Conservation (phyloP, 2,329 filamentous ascomycete species). For the Diatrype stigma region DNA sequence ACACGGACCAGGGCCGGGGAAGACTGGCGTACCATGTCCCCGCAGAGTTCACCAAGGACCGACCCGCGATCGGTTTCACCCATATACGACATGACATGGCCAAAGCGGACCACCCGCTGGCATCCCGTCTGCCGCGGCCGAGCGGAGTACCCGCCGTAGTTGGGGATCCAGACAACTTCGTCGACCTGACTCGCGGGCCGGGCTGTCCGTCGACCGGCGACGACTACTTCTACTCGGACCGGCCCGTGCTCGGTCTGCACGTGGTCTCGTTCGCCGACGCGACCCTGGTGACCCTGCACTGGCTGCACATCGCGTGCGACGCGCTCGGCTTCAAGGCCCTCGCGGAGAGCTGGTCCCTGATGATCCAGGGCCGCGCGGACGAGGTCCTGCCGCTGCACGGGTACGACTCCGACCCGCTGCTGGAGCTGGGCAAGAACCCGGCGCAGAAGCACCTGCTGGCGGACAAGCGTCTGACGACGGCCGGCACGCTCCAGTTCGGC, state of each 20-base stretch:
- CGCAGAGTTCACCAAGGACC: constrained; percentile 25
- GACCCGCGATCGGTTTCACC: constrained; percentile 32
- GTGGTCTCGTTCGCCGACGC: constrained; percentile 38
- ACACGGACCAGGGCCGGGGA: constrained; percentile 12
- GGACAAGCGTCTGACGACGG: constrained; percentile 12
- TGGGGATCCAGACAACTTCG: constrained; percentile 20
- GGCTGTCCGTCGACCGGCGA: constrained; percentile 22
- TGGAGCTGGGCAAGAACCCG: constrained; percentile 16
- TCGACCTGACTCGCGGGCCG: constrained; percentile 13
- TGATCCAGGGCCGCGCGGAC: constrained; percentile 32
- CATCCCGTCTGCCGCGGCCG: constrained; percentile 23
- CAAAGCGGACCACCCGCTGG: constrained; percentile 30
- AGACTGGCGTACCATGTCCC: constrained; percentile 40
- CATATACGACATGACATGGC: constrained; percentile 26
- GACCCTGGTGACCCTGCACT: constrained; percentile 36
- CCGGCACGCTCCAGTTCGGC: constrained; percentile 22
- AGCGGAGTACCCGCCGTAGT: constrained; percentile 20
- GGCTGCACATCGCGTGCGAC: constrained; percentile 38
- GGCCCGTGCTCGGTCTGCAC: constrained; percentile 37
- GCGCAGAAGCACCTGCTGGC: constrained; percentile 21
- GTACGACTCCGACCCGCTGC: constrained; percentile 29
- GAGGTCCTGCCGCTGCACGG: constrained; percentile 28
- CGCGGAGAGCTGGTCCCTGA: constrained; percentile 35
- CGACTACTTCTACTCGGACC: constrained; percentile 34
- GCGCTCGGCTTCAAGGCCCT: constrained; percentile 34